phyloP scores from a whole-genome alignment of 306 rosid genomes.

The Crataegus laevigata region DNA sequence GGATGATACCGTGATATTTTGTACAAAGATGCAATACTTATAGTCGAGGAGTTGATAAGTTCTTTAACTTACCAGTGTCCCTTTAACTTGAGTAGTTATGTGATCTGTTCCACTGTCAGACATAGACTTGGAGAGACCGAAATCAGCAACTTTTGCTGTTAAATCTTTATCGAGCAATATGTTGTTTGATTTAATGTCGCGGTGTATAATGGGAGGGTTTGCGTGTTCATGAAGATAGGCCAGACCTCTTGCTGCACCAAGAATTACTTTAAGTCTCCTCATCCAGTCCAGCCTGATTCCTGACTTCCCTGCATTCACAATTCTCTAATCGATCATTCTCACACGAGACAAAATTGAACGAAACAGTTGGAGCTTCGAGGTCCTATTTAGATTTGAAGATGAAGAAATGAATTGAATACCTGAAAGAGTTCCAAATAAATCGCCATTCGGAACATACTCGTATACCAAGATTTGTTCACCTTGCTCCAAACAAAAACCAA shows the following conservation, averaged over 20 bases:
- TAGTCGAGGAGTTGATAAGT: neutral
- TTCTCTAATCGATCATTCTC: neutral
- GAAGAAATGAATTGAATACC: constrained; percentile 31
- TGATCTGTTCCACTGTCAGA: constrained; percentile 44
- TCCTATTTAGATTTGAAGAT: neutral
- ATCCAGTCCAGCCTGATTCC: constrained; percentile 71
- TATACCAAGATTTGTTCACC: constrained; percentile 86
- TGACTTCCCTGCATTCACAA: constrained; percentile 44
- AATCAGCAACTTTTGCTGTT: constrained; percentile 73
- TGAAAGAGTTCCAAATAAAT: constrained; percentile 53
- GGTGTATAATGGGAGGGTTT: constrained; percentile 70
- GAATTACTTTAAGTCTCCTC: constrained; percentile 53
- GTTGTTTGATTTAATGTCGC: constrained; percentile 79
- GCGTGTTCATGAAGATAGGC: constrained; percentile 74
- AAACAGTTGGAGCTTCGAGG: neutral
- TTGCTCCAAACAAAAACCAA: constrained; percentile 70
- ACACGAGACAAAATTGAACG: too few relatives aligned
- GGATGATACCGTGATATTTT: neutral
- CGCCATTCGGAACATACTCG: constrained; percentile 67
- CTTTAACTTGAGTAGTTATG: constrained; percentile 72
- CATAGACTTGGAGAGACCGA: constrained; percentile 73
- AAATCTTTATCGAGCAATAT: constrained; percentile 57
- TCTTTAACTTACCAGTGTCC: constrained; percentile 40
- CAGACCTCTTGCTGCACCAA: constrained; percentile 75
- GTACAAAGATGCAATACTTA: too few relatives aligned